These are phyloP conservation scores for Casuarina cunninghamiana DNA, from an alignment of 306 rosid species.

Conservation along the genomic window DNA sequence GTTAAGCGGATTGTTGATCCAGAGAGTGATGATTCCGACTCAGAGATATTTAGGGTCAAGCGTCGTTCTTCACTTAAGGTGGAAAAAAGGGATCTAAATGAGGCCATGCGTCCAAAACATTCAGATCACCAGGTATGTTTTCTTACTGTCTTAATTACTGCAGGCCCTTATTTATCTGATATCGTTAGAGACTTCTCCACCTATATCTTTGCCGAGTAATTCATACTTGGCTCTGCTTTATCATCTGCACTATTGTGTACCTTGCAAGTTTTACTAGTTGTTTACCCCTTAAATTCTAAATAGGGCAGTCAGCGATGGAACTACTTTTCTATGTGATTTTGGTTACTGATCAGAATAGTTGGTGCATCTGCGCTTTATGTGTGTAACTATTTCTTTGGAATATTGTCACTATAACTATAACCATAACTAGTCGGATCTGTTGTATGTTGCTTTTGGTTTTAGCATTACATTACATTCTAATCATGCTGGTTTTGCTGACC, in stretches of 20 bases:
- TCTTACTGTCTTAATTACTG: not conserved
- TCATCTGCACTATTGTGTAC: not conserved
- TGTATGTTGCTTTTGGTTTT: not conserved
- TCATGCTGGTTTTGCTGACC: slow-evolving; percentile 11
- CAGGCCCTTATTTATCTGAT: not conserved
- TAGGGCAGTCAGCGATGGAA: not conserved
- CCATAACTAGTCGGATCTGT: not conserved
- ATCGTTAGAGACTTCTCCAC: slow-evolving; percentile 1
- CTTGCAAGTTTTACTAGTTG: not conserved
- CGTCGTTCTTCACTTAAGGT: slow-evolving; percentile 82
- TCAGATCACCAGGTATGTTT: slow-evolving; percentile 68
- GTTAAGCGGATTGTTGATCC: slow-evolving; percentile 42
- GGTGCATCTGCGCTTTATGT: not conserved
- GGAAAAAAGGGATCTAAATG: slow-evolving; percentile 52
- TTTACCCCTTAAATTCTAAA: not conserved
- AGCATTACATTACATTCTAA: slow-evolving; percentile 1
- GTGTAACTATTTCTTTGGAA: not conserved
- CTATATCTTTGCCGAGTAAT: not conserved
- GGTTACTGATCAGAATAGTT: not conserved
- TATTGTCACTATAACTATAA: not conserved
- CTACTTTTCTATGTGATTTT: not conserved
- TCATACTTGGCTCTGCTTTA: not conserved
- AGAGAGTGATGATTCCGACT: slow-evolving; percentile 78
- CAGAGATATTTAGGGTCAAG: slow-evolving; percentile 83
- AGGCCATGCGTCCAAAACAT: slow-evolving; percentile 38